These are phyloP conservation scores for Medicago ruthenica DNA, from an alignment of 306 rosid species.

Conservation along the genomic window DNA sequence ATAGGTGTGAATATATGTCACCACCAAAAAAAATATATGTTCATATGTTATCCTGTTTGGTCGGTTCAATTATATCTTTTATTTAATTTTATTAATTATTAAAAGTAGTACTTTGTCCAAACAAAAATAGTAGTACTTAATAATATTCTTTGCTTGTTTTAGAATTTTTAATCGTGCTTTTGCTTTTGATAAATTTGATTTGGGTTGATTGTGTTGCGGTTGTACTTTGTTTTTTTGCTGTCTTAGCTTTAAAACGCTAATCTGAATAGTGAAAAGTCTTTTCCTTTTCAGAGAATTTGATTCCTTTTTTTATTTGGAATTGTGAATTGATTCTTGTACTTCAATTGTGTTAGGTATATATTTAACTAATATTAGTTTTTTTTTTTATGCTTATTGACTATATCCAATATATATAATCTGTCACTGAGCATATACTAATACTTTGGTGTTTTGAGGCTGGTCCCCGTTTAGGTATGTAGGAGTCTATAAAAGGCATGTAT, in stretches of 20 bases:
- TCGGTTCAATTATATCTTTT: conserved; percentile 29
- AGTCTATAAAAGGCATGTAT: too few species aligned
- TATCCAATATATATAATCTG: background rate
- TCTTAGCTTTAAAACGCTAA: background rate
- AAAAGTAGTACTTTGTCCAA: too few species aligned
- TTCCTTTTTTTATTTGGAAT: background rate
- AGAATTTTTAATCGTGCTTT: background rate
- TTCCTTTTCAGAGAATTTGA: conserved; percentile 34
- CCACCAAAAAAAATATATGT: too few species aligned
- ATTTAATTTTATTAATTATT: background rate
- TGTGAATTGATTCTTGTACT: conserved; percentile 31
- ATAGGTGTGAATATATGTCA: background rate
- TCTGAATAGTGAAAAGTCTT: conserved; percentile 16
- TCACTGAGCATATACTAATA: too few species aligned
- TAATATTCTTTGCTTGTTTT: background rate
- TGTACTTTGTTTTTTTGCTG: conserved; percentile 36
- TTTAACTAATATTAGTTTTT: background rate
- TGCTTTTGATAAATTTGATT: conserved; percentile 17
- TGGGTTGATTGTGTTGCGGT: conserved; percentile 1
- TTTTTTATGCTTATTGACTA: background rate
- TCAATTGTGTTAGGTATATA: background rate
- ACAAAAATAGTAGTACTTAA: background rate
- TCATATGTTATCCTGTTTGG: conserved; percentile 34
- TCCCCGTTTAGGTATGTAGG: too few species aligned
- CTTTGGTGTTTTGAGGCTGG: background rate